Evolutionary conservation across 106 monocot genomes (phyloP).

Genomic region (Allium fistulosum): DNA sequence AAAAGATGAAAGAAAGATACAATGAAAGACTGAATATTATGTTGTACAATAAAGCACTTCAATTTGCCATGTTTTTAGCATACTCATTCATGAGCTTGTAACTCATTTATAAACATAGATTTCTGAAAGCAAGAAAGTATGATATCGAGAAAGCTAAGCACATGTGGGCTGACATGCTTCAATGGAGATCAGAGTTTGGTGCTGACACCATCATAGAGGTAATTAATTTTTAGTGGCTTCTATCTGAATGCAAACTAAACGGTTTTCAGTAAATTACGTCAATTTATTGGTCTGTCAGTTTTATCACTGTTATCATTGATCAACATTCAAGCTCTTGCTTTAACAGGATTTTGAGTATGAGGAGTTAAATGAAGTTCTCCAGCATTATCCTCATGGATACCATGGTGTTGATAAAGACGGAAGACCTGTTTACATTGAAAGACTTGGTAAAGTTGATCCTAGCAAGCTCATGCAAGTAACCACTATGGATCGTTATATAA

Average conservation of each 20-base stretch:
- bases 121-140: slow-evolving; percentile 41
- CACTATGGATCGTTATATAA: slow-evolving; percentile 55
- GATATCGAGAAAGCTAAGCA: slow-evolving; percentile 52
- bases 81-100: too few relatives aligned
- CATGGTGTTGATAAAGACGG: slow-evolving; percentile 72
- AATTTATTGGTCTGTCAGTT: neutral
- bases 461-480: slow-evolving; percentile 71
- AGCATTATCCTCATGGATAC: slow-evolving; percentile 65
- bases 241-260: too few relatives aligned
- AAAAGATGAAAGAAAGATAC: too few relatives aligned
- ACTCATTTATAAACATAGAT: slow-evolving; percentile 9
- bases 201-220: slow-evolving; percentile 43
- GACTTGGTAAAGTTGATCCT: slow-evolving; percentile 56
- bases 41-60: too few relatives aligned
- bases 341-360: slow-evolving; percentile 46
- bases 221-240: neutral
- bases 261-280: too few relatives aligned
- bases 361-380: slow-evolving; percentile 46
- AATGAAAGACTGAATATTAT: too few relatives aligned
- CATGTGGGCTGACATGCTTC: slow-evolving; percentile 54
- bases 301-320: neutral
- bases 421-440: slow-evolving; percentile 67
- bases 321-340: slow-evolving; percentile 3
- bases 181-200: slow-evolving; percentile 47
- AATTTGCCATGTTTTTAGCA: too few relatives aligned